Conservation (phyloP, 352 stramenopile species). For the Globisporangium acanthophoron region DNA sequence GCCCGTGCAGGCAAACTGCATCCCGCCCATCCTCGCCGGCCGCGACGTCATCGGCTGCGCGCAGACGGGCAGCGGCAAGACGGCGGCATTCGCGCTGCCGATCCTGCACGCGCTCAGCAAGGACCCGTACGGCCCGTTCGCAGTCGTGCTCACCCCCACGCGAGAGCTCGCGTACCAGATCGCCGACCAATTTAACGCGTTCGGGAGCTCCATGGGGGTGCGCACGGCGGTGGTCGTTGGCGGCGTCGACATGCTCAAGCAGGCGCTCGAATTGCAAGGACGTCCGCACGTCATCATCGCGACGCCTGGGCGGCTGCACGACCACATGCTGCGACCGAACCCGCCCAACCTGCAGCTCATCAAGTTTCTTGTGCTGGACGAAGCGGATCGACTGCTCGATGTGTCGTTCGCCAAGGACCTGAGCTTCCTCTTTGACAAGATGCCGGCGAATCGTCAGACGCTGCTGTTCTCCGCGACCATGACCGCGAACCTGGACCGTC, state of each 20-base stretch:
- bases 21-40: conserved; percentile 86
- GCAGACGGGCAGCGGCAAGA: conserved; percentile 97
- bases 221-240: conserved; percentile 93
- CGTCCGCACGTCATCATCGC: conserved; percentile 97
- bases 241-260: conserved; percentile 92
- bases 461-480: conserved; percentile 98
- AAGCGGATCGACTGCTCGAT: conserved; percentile 94
- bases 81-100: conserved; percentile 96
- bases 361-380: conserved; percentile 96
- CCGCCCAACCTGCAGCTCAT: conserved; percentile 88
- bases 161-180: conserved; percentile 98
- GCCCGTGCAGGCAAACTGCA: conserved; percentile 88
- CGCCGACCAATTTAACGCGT: conserved; percentile 94
- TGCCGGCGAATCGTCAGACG: conserved; percentile 89
- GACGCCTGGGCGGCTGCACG: conserved; percentile 93
- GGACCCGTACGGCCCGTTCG: conserved; percentile 94
- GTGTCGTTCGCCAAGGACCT: conserved; percentile 86
- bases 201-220: conserved; percentile 90
- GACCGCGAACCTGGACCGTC: conserved; percentile 88
- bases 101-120: conserved; percentile 95
- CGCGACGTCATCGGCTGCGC: conserved; percentile 91
- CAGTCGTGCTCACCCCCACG: conserved; percentile 95
- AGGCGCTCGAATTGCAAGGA: conserved; percentile 85
- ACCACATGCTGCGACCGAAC: conserved; percentile 90
- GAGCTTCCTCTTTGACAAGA: conserved; percentile 74